phyloP scores from a whole-genome alignment of 495 filamentous ascomycete genomes.

The Aspergillus affinis region DNA sequence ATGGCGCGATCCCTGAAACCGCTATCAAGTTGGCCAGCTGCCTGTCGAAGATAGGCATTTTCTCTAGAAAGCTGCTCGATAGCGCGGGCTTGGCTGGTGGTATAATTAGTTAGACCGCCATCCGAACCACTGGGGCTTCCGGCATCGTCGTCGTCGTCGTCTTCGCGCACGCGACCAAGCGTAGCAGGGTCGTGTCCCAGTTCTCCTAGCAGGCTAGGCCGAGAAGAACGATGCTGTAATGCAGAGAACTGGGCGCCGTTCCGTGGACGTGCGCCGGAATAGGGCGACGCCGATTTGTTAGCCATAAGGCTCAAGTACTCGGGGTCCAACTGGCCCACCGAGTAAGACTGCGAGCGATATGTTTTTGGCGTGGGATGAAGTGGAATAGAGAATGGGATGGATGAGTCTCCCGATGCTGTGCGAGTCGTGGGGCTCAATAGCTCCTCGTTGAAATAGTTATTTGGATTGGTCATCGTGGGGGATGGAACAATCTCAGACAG shows the following conservation, averaged over 20 bases:
- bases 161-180: constrained; percentile 76
- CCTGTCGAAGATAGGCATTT: constrained; percentile 69
- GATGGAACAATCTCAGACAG: constrained; percentile 75
- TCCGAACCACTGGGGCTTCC: constrained; percentile 64
- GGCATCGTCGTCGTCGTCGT: constrained; percentile 73
- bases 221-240: constrained; percentile 77
- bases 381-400: constrained; percentile 85
- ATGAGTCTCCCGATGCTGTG: constrained; percentile 55
- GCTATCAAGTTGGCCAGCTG: constrained; percentile 58
- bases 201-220: constrained; percentile 82
- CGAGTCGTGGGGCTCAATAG: constrained; percentile 55
- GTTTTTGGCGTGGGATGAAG: constrained; percentile 89
- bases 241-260: constrained; percentile 61
- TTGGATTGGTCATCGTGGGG: constrained; percentile 65
- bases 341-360: constrained; percentile 95
- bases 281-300: constrained; percentile 42
- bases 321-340: constrained; percentile 85
- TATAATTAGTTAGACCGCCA: constrained; percentile 51
- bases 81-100: constrained; percentile 60
- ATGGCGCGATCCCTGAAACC: constrained; percentile 62
- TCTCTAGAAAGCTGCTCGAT: constrained; percentile 73
- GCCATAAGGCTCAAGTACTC: constrained; percentile 52
- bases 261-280: constrained; percentile 43
- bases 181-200: constrained; percentile 68
- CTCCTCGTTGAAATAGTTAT: constrained; percentile 49